Evolutionary conservation across 2,329 filamentous ascomycete species (phyloP), one percentile per base, ranked within the genome.

Genomic region (Neonectria faginata): DNA sequence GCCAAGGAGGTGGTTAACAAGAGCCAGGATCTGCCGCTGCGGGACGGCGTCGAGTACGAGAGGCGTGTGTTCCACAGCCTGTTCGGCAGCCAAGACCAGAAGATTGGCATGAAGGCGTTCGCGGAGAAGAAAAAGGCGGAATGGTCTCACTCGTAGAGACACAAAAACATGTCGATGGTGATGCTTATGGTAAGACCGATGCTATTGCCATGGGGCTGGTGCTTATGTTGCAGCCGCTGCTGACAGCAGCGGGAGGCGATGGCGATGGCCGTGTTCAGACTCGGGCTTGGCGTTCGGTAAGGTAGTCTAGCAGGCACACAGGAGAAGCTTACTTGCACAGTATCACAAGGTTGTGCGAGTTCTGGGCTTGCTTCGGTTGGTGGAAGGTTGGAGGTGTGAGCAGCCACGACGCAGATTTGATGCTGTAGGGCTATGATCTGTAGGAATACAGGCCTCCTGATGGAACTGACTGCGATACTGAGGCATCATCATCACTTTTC

Each of bases 1-100:
- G 91, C 88, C 62, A 99, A 99, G 86, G 96, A 99, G 85, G 95
- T 96, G n/a, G 95, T 99, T 60, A 97, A 98, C 79, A 98, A 97
- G 89, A 97, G 94, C 79, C 94, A 98, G 84, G 96, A 99, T 74
- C 81, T 97, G 71, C 85, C 91, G 3, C 82, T 99, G 64, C 84
- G 92, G 72, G 96, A 98, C 75, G 96, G 96, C 14, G 92, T 99
- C 2, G 96, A 99, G 82, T 98, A 89, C 81, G 96, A 99, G 86
- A 87, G 96, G 76, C 88, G 94, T 57, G 86, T 98, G 36, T 99
- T 99, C 85, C 96, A 99, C 81, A 87, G 90, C 27, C 77, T 97
- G 75, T 99, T 99, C 82, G 96, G 95, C 22, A 97, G 92, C 78
- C 88, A 93, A 82, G 96, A 99, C 80, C 96, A 99, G 82, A 99